Percentiles rank a stretch among this genome's conserved stretches.
phyloP scores from a whole-genome alignment of 2,329 filamentous ascomycete genomes.

The Colletotrichum australisinense region DNA sequence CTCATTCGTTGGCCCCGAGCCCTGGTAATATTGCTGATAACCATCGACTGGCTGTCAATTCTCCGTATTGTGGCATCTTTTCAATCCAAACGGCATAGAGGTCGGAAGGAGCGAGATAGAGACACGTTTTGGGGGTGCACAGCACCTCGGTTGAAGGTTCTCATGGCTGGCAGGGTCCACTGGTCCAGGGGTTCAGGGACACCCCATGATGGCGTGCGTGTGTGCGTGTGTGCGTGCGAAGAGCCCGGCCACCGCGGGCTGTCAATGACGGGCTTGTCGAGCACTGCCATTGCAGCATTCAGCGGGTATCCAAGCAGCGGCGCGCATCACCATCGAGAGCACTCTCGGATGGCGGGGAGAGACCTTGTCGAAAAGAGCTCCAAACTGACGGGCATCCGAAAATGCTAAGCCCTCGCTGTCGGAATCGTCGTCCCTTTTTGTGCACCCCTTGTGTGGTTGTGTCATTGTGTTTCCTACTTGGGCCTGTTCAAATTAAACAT shows the following conservation, averaged over 20 bases:
- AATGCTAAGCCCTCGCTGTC: background rate
- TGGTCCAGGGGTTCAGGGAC: background rate
- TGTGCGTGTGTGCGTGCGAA: background rate
- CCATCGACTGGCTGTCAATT: background rate
- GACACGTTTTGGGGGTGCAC: background rate
- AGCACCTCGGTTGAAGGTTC: background rate
- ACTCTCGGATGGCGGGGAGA: constrained; percentile 7
- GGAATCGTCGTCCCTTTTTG: background rate
- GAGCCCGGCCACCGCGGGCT: background rate
- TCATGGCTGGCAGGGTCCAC: constrained; percentile 4
- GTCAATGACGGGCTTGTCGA: background rate
- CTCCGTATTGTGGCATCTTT: background rate
- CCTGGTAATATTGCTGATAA: background rate
- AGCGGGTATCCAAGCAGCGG: background rate
- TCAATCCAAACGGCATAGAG: background rate
- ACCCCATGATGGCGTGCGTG: background rate
- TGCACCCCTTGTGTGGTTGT: constrained; percentile 10
- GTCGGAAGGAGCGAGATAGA: background rate
- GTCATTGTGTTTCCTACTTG: constrained; percentile 16
- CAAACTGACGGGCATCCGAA: no score
- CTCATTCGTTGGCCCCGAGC: background rate
- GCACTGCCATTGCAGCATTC: constrained; percentile 19
- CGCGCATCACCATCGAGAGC: constrained; percentile 8
- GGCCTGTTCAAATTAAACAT: background rate
- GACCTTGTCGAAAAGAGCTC: background rate